Percentiles rank a stretch among this genome's conserved stretches.
phyloP scores from a whole-genome alignment of 352 stramenopile genomes.

The Globisporangium alternatum region DNA sequence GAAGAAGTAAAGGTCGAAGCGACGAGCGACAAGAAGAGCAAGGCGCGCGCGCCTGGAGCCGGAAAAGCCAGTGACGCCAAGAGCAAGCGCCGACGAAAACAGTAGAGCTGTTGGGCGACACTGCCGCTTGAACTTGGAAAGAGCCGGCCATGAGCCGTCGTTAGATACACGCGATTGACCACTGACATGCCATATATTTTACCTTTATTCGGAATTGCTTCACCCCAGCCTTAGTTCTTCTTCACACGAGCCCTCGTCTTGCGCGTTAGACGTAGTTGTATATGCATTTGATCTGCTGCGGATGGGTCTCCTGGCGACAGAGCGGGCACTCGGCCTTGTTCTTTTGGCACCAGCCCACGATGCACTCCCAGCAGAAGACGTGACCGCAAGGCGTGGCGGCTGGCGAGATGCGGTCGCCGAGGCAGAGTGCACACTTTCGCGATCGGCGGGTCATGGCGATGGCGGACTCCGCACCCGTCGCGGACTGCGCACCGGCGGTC shows the following conservation, averaged over 20 bases:
- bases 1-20: conserved; percentile 26
- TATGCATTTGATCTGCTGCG: conserved; percentile 90
- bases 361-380: conserved; percentile 92
- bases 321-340: conserved; percentile 90
- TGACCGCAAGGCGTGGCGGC: conserved; percentile 87
- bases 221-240: neutral
- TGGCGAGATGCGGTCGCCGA: conserved; percentile 69
- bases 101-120: conserved; percentile 10
- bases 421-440: conserved; percentile 84
- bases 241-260: neutral
- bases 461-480: conserved; percentile 4
- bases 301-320: conserved; percentile 80
- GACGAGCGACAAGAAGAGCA: conserved; percentile 25
- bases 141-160: neutral
- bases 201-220: conserved; percentile 7
- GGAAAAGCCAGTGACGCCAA: conserved; percentile 54
- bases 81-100: conserved; percentile 32
- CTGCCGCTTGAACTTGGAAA: neutral
- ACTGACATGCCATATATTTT: conserved; percentile 15
- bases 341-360: conserved; percentile 92
- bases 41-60: conserved; percentile 21
- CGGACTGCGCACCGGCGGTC: neutral
- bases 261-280: conserved; percentile 84
- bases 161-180: neutral
- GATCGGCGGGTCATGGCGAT: conserved; percentile 11